Percentiles rank a stretch among this genome's conserved stretches.
These are phyloP conservation scores for Talaromyces sp. DNA, from an alignment of 2,329 filamentous ascomycete species.

Conservation along the genomic window DNA sequence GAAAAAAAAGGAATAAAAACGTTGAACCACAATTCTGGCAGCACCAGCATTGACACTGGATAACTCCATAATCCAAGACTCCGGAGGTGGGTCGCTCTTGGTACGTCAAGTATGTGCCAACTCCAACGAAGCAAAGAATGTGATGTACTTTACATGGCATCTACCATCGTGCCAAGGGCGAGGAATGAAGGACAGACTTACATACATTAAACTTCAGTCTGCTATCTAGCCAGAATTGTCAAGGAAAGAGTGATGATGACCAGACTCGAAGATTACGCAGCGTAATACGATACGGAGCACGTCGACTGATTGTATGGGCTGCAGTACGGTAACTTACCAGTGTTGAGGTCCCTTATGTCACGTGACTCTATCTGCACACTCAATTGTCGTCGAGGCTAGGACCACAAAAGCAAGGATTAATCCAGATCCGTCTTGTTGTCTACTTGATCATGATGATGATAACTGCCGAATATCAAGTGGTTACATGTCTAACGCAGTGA, in stretches of 20 bases:
- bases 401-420: background rate
- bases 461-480: background rate
- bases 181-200: background rate
- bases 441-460: constrained; percentile 4
- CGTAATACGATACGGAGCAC: background rate
- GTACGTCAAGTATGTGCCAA: background rate
- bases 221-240: constrained; percentile 3
- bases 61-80: constrained; percentile 6
- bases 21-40: background rate
- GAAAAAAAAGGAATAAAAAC: background rate
- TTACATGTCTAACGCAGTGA: background rate
- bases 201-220: background rate
- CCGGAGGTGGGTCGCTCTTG: constrained; percentile 6
- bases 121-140: background rate
- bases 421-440: background rate
- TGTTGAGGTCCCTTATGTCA: background rate
- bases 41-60: background rate
- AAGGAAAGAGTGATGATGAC: background rate
- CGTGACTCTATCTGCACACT: background rate
- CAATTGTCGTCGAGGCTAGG: background rate
- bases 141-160: background rate
- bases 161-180: background rate
- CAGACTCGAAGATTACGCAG: background rate
- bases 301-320: background rate
- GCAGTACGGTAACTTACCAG: background rate